These are phyloP conservation scores for Talaromyces borbonicus DNA, from an alignment of 495 filamentous ascomycete species.

Conservation along the genomic window DNA sequence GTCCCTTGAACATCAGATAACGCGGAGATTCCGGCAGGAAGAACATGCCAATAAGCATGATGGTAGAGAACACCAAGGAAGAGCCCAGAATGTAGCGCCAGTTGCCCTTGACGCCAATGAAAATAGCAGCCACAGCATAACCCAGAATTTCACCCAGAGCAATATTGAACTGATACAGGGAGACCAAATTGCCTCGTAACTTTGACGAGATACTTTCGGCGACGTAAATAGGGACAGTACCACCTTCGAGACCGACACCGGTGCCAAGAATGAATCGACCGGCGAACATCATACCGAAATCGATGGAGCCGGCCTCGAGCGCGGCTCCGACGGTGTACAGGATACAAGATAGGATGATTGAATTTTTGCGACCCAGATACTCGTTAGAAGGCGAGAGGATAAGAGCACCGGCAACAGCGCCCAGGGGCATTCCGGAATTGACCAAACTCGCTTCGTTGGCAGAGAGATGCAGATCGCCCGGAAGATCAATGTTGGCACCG, in stretches of 20 bases:
- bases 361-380: conserved; percentile 45
- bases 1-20: conserved; percentile 46
- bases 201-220: conserved; percentile 39
- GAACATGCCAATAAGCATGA: conserved; percentile 48
- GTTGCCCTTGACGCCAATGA: conserved; percentile 46
- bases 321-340: conserved; percentile 51
- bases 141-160: conserved; percentile 53
- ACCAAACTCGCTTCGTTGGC: conserved; percentile 41
- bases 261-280: conserved; percentile 49
- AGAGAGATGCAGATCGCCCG: conserved; percentile 33
- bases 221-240: conserved; percentile 52
- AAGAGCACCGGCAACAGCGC: conserved; percentile 50
- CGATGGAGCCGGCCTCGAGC: conserved; percentile 48
- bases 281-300: conserved; percentile 51
- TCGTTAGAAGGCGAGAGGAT: conserved; percentile 48
- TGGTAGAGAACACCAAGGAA: conserved; percentile 52
- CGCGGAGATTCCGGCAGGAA: conserved; percentile 50
- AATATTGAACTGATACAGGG: conserved; percentile 54
- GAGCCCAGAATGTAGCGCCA: conserved; percentile 59
- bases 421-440: conserved; percentile 50
- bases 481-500: conserved; percentile 50
- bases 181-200: conserved; percentile 52
- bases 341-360: conserved; percentile 48
- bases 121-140: conserved; percentile 53
- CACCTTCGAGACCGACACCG: conserved; percentile 51